phyloP scores from a whole-genome alignment of 305 asterid species.

The Fraxinus nigra region DNA sequence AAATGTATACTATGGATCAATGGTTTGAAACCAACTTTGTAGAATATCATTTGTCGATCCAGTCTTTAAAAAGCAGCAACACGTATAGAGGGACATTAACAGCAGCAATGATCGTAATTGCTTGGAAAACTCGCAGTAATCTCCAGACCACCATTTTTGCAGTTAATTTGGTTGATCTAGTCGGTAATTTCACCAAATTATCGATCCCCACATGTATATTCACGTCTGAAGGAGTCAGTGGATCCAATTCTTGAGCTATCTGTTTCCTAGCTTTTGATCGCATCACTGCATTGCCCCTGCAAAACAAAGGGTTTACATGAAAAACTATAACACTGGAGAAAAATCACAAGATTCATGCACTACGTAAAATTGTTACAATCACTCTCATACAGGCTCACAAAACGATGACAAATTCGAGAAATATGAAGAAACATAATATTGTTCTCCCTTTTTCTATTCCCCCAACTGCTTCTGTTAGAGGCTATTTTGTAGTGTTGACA shows the following conservation, averaged over 20 bases:
- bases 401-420: neutral
- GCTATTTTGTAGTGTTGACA: neutral
- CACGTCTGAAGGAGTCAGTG: conserved; percentile 6
- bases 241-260: conserved; percentile 36
- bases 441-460: neutral
- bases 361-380: neutral
- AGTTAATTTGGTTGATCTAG: conserved; percentile 50
- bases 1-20: neutral
- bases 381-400: neutral
- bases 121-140: conserved; percentile 46
- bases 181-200: conserved; percentile 19
- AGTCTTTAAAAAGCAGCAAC: conserved; percentile 81
- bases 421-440: neutral
- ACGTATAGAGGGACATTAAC: conserved; percentile 76
- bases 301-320: neutral
- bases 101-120: conserved; percentile 58
- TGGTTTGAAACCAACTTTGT: neutral
- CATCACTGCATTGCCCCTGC: conserved; percentile 42
- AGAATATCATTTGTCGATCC: conserved; percentile 72
- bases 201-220: conserved; percentile 49
- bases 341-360: neutral
- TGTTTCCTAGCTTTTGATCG: conserved; percentile 62
- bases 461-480: neutral
- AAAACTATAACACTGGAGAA: neutral
- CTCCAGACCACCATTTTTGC: conserved; percentile 56